Conservation (phyloP, 225 moss, liverwort and hornwort genomes). For the Polytrichum formosum region DNA sequence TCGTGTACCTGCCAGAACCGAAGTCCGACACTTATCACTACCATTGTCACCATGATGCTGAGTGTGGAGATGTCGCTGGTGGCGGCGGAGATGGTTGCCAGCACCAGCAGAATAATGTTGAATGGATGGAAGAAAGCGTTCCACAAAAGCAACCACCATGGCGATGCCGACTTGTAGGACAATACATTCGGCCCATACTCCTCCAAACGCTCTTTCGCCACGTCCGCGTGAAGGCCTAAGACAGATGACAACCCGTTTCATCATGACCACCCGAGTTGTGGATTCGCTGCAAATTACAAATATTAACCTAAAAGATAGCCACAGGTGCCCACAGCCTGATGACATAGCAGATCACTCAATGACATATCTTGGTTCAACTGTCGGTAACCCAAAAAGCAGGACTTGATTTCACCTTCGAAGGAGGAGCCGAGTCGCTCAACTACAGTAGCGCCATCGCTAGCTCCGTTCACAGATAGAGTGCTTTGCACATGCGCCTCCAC, state of each 20-base stretch:
- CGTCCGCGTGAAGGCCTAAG: conserved; percentile 12
- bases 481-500: conserved; percentile 19
- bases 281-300: too few relatives aligned
- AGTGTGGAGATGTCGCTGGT: conserved; percentile 26
- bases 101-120: conserved; percentile 26
- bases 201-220: conserved; percentile 20
- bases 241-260: background rate
- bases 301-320: background rate
- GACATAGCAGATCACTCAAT: background rate
- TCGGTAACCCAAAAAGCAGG: background rate
- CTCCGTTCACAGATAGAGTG: conserved; percentile 15
- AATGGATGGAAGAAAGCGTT: conserved; percentile 31
- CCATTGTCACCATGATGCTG: conserved; percentile 30
- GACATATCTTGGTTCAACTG: too few relatives aligned
- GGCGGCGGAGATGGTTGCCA: conserved; percentile 25
- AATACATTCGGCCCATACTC: conserved; percentile 27
- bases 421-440: conserved; percentile 21
- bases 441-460: conserved; percentile 18
- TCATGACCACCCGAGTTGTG: background rate
- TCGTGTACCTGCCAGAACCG: conserved; percentile 26
- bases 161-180: conserved; percentile 22
- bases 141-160: conserved; percentile 31
- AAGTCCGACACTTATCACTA: conserved; percentile 29
- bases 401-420: conserved; percentile 13
- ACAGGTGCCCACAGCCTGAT: background rate